A percentile compares a stretch with the other conserved stretches of the same genome.
These are phyloP conservation scores for Beta lomatogona DNA, from an alignment of 179 eudicot genomes.

Conservation along the genomic window DNA sequence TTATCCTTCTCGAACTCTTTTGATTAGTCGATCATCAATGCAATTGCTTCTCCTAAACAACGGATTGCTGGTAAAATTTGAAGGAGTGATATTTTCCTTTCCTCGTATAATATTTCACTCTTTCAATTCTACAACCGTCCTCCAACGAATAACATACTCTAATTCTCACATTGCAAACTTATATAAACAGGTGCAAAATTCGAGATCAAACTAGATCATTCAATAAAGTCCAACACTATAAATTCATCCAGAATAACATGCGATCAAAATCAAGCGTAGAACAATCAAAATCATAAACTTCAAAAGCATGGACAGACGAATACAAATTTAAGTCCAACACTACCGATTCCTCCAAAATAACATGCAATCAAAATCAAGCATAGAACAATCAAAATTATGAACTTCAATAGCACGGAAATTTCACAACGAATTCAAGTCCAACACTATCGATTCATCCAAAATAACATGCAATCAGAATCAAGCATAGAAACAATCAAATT, in stretches of 20 bases:
- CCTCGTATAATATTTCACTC: neutral
- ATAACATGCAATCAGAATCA: constrained; percentile 1
- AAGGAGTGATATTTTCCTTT: no score
- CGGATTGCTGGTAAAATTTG: no score
- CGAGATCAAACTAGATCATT: neutral
- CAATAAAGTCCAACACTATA: neutral
- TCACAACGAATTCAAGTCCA: neutral
- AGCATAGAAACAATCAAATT: neutral
- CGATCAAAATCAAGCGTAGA: neutral
- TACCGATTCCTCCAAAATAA: neutral
- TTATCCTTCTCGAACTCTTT: no score
- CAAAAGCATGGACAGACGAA: neutral
- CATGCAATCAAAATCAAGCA: constrained; percentile 1
- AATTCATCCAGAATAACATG: neutral
- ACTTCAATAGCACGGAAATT: neutral
- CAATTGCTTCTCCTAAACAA: no score
- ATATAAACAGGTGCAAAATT: neutral
- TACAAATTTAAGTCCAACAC: neutral
- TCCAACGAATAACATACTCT: neutral
- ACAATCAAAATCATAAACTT: neutral
- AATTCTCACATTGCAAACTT: neutral
- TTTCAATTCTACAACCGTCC: neutral
- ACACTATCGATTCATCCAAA: neutral
- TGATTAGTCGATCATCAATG: neutral
- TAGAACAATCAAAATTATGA: neutral